Evolutionary conservation across 371 early-diverging fungal genomes (phyloP).

Genomic region (Capillidium heterosporum): DNA sequence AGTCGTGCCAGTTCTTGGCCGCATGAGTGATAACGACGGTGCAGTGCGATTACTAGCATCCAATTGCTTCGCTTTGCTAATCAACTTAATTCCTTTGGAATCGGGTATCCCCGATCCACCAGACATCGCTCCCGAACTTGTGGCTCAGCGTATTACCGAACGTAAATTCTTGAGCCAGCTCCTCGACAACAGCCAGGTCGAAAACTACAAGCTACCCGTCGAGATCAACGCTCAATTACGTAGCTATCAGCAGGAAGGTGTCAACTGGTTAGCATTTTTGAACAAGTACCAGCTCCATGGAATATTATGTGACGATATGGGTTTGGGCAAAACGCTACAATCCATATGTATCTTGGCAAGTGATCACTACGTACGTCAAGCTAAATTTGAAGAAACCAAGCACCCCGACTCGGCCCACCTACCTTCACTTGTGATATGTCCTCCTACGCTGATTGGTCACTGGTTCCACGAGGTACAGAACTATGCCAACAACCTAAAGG

Average conservation of each 20-base stretch:
- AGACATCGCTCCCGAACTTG: conserved; percentile 60
- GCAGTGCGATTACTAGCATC: conserved; percentile 73
- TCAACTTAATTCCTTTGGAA: conserved; percentile 85
- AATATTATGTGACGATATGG: conserved; percentile 99
- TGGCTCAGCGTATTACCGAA: conserved; percentile 64
- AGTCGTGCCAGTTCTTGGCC: conserved; percentile 87
- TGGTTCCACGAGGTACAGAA: conserved; percentile 93
- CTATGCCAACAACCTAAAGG: conserved; percentile 56
- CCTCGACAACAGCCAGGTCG: conserved; percentile 70
- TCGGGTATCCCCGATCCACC: conserved; percentile 76
- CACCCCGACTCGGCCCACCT: conserved; percentile 40
- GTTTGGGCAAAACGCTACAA: conserved; percentile 95
- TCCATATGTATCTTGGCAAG: conserved; percentile 88
- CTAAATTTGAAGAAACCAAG: conserved; percentile 35
- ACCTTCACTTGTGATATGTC: conserved; percentile 93
- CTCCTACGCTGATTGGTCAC: conserved; percentile 91
- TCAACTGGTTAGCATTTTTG: conserved; percentile 96
- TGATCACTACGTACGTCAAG: conserved; percentile 55
- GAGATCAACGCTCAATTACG: conserved; percentile 82
- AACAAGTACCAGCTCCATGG: conserved; percentile 92
- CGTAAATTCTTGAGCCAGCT: conserved; percentile 82
- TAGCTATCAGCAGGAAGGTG: conserved; percentile 92
- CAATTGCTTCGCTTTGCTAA: conserved; percentile 82
- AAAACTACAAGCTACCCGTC: conserved; percentile 71
- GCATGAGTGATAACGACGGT: conserved; percentile 93